A percentile compares a stretch with the other conserved stretches of the same genome.
These are phyloP conservation scores for Lichtheimia ornata DNA, from an alignment of 371 early-diverging fungal genomes.

Conservation along the genomic window DNA sequence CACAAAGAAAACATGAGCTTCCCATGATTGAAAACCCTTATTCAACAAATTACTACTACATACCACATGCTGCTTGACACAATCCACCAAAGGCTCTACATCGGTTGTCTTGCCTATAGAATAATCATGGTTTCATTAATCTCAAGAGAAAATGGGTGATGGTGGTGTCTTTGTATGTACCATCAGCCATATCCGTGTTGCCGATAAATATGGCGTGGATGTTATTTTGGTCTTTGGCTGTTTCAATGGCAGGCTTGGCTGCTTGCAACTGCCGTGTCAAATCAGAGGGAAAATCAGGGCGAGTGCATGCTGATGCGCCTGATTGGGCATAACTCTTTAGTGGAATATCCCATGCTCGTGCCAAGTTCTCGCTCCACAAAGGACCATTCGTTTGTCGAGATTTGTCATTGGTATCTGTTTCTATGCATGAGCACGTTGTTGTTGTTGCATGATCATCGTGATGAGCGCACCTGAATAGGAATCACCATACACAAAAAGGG, in stretches of 20 bases:
- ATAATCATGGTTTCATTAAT: too few species aligned
- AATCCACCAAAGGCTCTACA: slow-evolving; percentile 8
- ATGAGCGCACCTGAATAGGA: slow-evolving; percentile 53
- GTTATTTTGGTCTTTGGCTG: slow-evolving; percentile 7
- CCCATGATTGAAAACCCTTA: too few species aligned
- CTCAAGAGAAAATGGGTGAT: too few species aligned
- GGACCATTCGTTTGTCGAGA: slow-evolving; percentile 41
- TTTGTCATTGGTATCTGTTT: slow-evolving; percentile 8
- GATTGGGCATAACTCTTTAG: slow-evolving; percentile 30
- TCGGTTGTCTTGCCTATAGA: background rate
- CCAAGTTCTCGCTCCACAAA: slow-evolving; percentile 38
- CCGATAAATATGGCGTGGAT: slow-evolving; percentile 39
- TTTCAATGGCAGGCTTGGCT: slow-evolving; percentile 10
- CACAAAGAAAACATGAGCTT: background rate
- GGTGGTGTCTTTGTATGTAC: background rate
- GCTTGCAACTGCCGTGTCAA: slow-evolving; percentile 5
- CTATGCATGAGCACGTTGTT: too few species aligned
- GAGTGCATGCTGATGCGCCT: slow-evolving; percentile 28
- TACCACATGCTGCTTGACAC: slow-evolving; percentile 17
- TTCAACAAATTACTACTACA: too few species aligned
- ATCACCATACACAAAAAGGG: slow-evolving; percentile 27
- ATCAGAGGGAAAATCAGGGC: slow-evolving; percentile 10
- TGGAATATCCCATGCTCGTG: slow-evolving; percentile 27
- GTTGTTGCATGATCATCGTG: background rate
- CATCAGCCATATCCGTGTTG: slow-evolving; percentile 25